These are phyloP conservation scores for Auricularia sp. DNA, from an alignment of 768 basidiomycete genomes.

Conservation along the genomic window DNA sequence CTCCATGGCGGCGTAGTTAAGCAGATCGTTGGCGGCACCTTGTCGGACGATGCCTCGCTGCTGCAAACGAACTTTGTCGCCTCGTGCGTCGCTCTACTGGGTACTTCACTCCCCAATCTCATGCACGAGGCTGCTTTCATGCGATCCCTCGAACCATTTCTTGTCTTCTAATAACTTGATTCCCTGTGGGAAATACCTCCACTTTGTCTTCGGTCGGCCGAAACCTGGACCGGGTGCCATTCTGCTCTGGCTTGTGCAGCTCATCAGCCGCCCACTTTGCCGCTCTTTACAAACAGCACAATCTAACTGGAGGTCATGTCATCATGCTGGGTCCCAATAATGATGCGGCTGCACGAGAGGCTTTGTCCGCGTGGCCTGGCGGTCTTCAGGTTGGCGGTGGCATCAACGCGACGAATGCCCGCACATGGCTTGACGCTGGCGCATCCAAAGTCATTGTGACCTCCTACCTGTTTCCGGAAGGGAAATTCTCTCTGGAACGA, in stretches of 20 bases:
- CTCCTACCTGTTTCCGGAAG: slow-evolving; percentile 82
- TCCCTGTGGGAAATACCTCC: no score
- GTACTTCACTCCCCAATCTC: neutral
- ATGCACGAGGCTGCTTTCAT: neutral
- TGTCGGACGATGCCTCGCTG: slow-evolving; percentile 48
- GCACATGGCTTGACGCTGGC: slow-evolving; percentile 76
- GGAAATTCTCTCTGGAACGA: slow-evolving; percentile 64
- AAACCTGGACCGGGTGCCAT: no score
- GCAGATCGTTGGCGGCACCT: slow-evolving; percentile 93
- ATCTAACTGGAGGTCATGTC: slow-evolving; percentile 81
- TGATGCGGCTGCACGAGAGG: slow-evolving; percentile 78
- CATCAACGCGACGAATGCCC: slow-evolving; percentile 72
- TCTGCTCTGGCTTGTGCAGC: slow-evolving; percentile 28
- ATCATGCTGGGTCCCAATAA: slow-evolving; percentile 87
- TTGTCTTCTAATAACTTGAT: neutral
- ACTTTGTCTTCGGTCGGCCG: no score
- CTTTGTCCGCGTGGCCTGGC: slow-evolving; percentile 79
- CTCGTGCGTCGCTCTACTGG: slow-evolving; percentile 39
- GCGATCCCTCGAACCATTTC: neutral
- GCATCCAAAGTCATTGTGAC: slow-evolving; percentile 98
- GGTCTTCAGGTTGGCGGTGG: slow-evolving; percentile 91
- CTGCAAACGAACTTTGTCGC: slow-evolving; percentile 88
- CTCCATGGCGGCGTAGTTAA: slow-evolving; percentile 93
- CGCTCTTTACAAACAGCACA: slow-evolving; percentile 56
- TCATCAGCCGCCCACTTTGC: slow-evolving; percentile 76